Conservation (phyloP, 306 rosid genomes). For the Dryas drummondii region DNA sequence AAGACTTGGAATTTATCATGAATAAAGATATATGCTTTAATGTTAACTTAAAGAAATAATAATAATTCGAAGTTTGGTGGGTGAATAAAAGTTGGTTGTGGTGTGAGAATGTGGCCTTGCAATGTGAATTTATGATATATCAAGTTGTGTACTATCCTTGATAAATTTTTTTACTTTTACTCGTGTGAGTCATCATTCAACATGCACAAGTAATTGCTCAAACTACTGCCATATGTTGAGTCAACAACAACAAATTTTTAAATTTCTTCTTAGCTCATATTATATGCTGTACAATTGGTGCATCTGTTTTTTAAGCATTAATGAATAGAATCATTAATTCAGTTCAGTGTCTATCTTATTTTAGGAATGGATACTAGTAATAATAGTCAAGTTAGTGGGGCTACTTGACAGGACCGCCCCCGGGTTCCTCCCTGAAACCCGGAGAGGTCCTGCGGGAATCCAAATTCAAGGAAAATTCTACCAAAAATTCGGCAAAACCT, state of each 20-base stretch:
- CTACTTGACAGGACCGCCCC: too few relatives aligned
- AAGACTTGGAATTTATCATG: neutral
- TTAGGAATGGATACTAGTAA: too few relatives aligned
- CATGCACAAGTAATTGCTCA: constrained; percentile 4
- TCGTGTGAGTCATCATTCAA: neutral
- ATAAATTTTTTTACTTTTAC: neutral
- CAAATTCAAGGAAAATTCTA: too few relatives aligned
- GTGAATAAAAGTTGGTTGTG: neutral
- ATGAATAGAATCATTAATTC: too few relatives aligned
- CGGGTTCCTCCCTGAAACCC: too few relatives aligned
- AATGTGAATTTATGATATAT: neutral
- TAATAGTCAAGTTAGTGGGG: too few relatives aligned
- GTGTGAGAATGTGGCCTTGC: neutral
- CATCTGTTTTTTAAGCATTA: too few relatives aligned
- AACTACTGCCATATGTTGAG: neutral
- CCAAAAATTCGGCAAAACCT: too few relatives aligned
- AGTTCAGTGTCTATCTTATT: too few relatives aligned
- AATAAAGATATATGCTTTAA: neutral
- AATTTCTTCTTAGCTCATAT: constrained; percentile 2
- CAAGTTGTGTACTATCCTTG: neutral
- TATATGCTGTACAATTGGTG: neutral
- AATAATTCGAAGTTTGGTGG: neutral
- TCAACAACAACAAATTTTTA: neutral
- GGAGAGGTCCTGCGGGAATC: too few relatives aligned
- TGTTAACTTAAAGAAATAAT: neutral